These are phyloP conservation scores for Beauveria sp. DNA, from an alignment of 2,329 filamentous ascomycete species.

Conservation along the genomic window DNA sequence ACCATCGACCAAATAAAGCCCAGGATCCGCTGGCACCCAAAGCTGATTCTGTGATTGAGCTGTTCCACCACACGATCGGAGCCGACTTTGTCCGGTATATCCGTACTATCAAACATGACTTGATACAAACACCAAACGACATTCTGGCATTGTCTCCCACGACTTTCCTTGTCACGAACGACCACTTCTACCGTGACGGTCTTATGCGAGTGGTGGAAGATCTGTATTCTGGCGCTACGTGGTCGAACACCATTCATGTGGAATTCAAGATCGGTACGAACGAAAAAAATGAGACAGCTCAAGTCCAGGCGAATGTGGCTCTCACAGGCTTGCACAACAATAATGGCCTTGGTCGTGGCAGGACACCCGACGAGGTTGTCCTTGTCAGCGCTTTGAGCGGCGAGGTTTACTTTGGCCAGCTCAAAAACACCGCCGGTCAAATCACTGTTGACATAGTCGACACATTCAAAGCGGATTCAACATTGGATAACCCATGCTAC, in stretches of 20 bases:
- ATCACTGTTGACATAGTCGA: slow-evolving; percentile 28
- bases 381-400: slow-evolving; percentile 38
- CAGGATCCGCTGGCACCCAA: slow-evolving; percentile 23
- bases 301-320: slow-evolving; percentile 36
- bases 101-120: slow-evolving; percentile 43
- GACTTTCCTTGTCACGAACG: slow-evolving; percentile 53
- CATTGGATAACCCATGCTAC: slow-evolving; percentile 51
- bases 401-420: slow-evolving; percentile 33
- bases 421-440: slow-evolving; percentile 16
- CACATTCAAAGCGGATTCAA: slow-evolving; percentile 33
- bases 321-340: slow-evolving; percentile 40
- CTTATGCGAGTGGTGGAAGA: slow-evolving; percentile 40
- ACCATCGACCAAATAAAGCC: slow-evolving; percentile 45
- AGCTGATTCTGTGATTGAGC: slow-evolving; percentile 46
- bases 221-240: slow-evolving; percentile 30
- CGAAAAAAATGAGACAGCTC: slow-evolving; percentile 21
- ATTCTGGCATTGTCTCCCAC: slow-evolving; percentile 38
- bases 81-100: slow-evolving; percentile 35
- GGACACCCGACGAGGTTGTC: slow-evolving; percentile 31
- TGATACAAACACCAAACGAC: slow-evolving; percentile 53
- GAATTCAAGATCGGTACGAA: slow-evolving; percentile 23
- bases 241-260: slow-evolving; percentile 43
- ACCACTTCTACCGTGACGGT: slow-evolving; percentile 46
- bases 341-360: slow-evolving; percentile 49
- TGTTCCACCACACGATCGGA: slow-evolving; percentile 47